Evolutionary conservation across 768 basidiomycete species (phyloP).

Genomic region (Leccinum fibrillosum): DNA sequence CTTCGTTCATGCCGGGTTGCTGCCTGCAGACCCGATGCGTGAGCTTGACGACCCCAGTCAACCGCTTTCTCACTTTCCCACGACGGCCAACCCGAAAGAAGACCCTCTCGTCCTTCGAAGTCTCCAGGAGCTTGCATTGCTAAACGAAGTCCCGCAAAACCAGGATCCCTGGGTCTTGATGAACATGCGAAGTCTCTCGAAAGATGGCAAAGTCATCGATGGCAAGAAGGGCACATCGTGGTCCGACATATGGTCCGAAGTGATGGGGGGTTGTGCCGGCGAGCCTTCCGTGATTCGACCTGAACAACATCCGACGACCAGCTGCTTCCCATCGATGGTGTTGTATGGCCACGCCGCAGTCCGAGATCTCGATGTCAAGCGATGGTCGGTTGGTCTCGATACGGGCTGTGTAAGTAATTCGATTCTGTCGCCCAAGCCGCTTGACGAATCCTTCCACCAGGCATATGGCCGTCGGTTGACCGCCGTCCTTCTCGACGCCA

Average conservation of each 20-base stretch:
- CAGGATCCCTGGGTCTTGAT: constrained; percentile 66
- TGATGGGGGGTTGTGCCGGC: constrained; percentile 59
- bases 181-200: constrained; percentile 37
- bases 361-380: constrained; percentile 75
- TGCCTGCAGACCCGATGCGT: constrained; percentile 65
- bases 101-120: constrained; percentile 38
- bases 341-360: constrained; percentile 86
- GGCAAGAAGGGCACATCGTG: constrained; percentile 59
- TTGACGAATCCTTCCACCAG: constrained; percentile 24
- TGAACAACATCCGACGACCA: neutral
- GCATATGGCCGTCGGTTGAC: constrained; percentile 61
- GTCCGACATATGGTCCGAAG: constrained; percentile 69
- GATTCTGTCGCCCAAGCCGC: neutral
- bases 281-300: constrained; percentile 25
- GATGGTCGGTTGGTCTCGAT: constrained; percentile 85
- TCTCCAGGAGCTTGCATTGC: constrained; percentile 66
- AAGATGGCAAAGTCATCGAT: constrained; percentile 33
- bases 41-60: constrained; percentile 51
- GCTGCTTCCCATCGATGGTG: constrained; percentile 71
- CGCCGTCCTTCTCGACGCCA: constrained; percentile 57
- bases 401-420: constrained; percentile 69
- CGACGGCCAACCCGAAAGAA: constrained; percentile 24
- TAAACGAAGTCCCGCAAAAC: constrained; percentile 73
- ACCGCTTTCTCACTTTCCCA: constrained; percentile 67
- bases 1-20: constrained; percentile 81